Evolutionary conservation across 768 basidiomycete species (phyloP).

Genomic region (Suillus cothurnatus): DNA sequence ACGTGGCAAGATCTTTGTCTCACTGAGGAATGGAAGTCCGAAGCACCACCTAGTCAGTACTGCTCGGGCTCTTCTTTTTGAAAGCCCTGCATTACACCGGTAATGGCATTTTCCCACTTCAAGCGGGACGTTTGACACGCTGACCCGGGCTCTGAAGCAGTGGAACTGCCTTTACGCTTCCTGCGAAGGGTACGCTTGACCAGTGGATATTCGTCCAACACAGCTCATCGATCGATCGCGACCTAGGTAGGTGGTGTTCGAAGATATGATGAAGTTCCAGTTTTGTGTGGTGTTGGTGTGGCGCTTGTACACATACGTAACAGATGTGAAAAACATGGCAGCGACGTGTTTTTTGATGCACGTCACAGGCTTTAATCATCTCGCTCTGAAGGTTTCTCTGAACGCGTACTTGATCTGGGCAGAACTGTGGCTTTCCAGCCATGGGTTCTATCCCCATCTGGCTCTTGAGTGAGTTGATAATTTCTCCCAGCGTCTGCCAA

Average conservation of each 20-base stretch:
- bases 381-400: not conserved
- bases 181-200: not conserved
- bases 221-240: not conserved
- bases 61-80: not conserved
- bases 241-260: not conserved
- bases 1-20: constrained; percentile 19
- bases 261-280: not conserved
- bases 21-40: not conserved
- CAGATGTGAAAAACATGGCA: not conserved
- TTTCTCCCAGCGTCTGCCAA: not conserved
- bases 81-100: not conserved
- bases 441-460: not conserved
- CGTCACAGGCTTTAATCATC: no score
- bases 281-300: not conserved
- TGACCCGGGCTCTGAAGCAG: not conserved
- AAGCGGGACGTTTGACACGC: not conserved
- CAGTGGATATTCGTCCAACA: not conserved
- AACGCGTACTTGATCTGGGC: not conserved
- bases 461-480: not conserved
- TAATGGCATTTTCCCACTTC: not conserved
- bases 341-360: not conserved
- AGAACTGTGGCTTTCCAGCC: not conserved
- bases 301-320: not conserved
- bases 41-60: not conserved
- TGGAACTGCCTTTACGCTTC: not conserved